Conservation (phyloP, 768 basidiomycete species). For the Xerocomellus dryophilus region DNA sequence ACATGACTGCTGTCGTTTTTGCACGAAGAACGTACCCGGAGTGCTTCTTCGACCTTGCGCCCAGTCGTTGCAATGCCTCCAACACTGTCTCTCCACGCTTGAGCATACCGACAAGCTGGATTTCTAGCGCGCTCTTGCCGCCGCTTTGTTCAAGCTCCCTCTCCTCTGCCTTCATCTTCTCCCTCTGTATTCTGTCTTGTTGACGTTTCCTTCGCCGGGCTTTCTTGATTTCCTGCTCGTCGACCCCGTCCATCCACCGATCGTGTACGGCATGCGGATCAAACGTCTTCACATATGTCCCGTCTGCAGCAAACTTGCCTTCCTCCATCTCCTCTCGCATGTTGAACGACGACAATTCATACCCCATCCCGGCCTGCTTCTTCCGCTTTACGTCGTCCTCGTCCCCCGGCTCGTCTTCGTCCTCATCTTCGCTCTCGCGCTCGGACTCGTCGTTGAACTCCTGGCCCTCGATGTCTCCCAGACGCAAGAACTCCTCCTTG, state of each 20-base stretch:
- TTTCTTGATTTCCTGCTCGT: conserved; percentile 80
- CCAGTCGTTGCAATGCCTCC: conserved; percentile 84
- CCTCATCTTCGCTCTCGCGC: conserved; percentile 40
- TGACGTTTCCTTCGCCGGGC: conserved; percentile 74
- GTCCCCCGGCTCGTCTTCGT: conserved; percentile 43
- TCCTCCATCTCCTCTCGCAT: conserved; percentile 99
- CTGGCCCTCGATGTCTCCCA: conserved; percentile 97
- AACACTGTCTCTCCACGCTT: conserved; percentile 90
- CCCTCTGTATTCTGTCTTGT: conserved; percentile 68
- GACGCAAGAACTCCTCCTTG: conserved; percentile 71
- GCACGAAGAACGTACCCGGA: conserved; percentile 20
- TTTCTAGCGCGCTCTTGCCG: conserved; percentile 59
- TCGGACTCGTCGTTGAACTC: conserved; percentile 56
- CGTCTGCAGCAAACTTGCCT: conserved; percentile 94
- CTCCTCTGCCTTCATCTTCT: conserved; percentile 71
- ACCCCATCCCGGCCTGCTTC: conserved; percentile 90
- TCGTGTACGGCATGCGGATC: conserved; percentile 94
- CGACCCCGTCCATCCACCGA: conserved; percentile 90
- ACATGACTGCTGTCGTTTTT: neutral
- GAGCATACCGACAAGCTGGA: conserved; percentile 67
- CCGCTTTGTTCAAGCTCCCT: conserved; percentile 67
- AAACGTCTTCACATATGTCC: conserved; percentile 77
- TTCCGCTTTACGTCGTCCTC: conserved; percentile 76
- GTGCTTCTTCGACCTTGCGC: conserved; percentile 56
- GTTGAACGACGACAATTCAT: conserved; percentile 91